Conservation (phyloP, 2,329 filamentous ascomycete species). For the Bipolaris victoriae region DNA sequence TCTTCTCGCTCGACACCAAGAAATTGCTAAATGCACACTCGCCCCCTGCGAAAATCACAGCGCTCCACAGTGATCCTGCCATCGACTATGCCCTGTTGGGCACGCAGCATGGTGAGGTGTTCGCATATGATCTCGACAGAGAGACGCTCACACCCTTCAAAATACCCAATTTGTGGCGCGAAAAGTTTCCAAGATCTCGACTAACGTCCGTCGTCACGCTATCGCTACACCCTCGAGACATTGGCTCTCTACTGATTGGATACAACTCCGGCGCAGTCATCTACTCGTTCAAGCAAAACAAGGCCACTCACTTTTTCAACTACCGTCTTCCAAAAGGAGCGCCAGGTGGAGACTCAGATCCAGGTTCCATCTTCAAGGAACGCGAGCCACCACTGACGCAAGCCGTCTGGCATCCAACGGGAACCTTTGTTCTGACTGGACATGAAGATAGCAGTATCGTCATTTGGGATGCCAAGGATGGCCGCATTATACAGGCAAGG, state of each 20-base stretch:
- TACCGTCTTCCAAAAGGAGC: slow-evolving; percentile 83
- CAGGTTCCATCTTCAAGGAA: slow-evolving; percentile 63
- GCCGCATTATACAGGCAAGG: slow-evolving; percentile 79
- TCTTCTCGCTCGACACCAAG: slow-evolving; percentile 81
- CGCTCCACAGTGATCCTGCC: slow-evolving; percentile 82
- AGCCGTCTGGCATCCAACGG: slow-evolving; percentile 92
- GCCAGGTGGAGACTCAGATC: slow-evolving; percentile 76
- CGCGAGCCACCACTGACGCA: slow-evolving; percentile 79
- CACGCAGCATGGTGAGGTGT: slow-evolving; percentile 79
- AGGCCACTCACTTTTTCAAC: slow-evolving; percentile 77
- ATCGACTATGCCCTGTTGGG: slow-evolving; percentile 93
- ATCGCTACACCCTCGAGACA: slow-evolving; percentile 86
- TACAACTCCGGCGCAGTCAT: slow-evolving; percentile 86
- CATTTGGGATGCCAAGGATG: slow-evolving; percentile 93
- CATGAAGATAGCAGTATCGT: slow-evolving; percentile 92
- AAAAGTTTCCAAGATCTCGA: slow-evolving; percentile 71
- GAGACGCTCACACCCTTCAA: slow-evolving; percentile 76
- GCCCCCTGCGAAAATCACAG: slow-evolving; percentile 76
- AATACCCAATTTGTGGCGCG: slow-evolving; percentile 85
- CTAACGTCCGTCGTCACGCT: slow-evolving; percentile 74
- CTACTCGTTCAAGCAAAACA: slow-evolving; percentile 94
- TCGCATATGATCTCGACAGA: slow-evolving; percentile 92
- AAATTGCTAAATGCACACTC: slow-evolving; percentile 71
- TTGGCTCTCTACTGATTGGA: slow-evolving; percentile 89
- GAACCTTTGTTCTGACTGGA: slow-evolving; percentile 83